Percentiles rank a stretch among this genome's conserved stretches.
Conservation (phyloP, 768 basidiomycete species). For the Psilocybe cubensis region DNA sequence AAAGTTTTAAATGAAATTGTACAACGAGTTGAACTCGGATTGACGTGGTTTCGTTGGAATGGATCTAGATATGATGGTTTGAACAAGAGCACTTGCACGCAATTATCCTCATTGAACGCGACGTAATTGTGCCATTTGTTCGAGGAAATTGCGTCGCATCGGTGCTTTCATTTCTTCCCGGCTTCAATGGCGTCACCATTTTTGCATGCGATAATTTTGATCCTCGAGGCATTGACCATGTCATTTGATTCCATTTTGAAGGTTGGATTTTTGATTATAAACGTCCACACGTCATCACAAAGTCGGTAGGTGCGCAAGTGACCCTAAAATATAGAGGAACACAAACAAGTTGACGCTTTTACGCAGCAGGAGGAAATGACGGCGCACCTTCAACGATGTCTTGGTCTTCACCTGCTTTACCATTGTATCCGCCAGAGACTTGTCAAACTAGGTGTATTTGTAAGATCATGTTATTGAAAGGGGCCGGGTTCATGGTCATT, state of each 20-base stretch:
- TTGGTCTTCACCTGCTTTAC: slow-evolving; percentile 94
- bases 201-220: slow-evolving; percentile 99
- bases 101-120: background rate
- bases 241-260: slow-evolving; percentile 98
- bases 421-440: slow-evolving; percentile 91
- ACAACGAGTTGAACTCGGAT: background rate
- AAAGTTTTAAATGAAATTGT: background rate
- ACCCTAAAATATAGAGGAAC: slow-evolving; percentile 54
- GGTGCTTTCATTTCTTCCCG: slow-evolving; percentile 75
- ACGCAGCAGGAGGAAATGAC: background rate
- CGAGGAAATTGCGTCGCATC: background rate
- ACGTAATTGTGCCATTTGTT: background rate
- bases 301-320: slow-evolving; percentile 91
- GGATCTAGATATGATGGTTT: background rate
- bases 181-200: slow-evolving; percentile 87
- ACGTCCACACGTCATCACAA: slow-evolving; percentile 98
- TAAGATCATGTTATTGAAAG: slow-evolving; percentile 5
- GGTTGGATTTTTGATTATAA: slow-evolving; percentile 88
- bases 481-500: background rate
- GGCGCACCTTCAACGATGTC: slow-evolving; percentile 83
- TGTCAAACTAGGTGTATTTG: slow-evolving; percentile 79
- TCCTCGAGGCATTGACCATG: slow-evolving; percentile 70
- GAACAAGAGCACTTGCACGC: background rate
- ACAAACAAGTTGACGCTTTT: background rate
- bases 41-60: background rate